phyloP scores from a whole-genome alignment of 2,329 filamentous ascomycete genomes.

The Xenoacremonium recifei region DNA sequence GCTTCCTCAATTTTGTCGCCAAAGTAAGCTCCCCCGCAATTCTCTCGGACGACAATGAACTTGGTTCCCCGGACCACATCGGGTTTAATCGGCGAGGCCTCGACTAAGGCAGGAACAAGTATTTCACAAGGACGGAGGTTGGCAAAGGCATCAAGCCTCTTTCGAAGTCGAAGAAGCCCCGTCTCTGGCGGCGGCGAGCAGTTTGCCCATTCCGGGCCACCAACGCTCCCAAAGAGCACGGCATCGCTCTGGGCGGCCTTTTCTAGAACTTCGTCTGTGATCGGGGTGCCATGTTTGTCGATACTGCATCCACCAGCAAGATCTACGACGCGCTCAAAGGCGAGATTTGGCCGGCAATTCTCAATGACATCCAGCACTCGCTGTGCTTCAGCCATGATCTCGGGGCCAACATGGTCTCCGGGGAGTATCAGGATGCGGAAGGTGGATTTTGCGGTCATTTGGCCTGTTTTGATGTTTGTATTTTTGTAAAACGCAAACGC shows the following conservation, averaged over 20 bases:
- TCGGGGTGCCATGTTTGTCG: constrained; percentile 41
- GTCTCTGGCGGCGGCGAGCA: constrained; percentile 42
- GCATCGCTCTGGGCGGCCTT: constrained; percentile 40
- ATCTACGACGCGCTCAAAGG: constrained; percentile 27
- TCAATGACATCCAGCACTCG: constrained; percentile 44
- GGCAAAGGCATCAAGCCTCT: constrained; percentile 44
- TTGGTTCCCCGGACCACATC: constrained; percentile 44
- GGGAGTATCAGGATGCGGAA: constrained; percentile 41
- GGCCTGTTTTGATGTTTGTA: too few species aligned
- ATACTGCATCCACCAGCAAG: constrained; percentile 38
- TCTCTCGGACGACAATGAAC: constrained; percentile 49
- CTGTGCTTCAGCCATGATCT: constrained; percentile 45
- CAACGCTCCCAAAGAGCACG: constrained; percentile 46
- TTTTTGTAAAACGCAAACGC: too few species aligned
- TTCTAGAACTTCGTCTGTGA: constrained; percentile 42
- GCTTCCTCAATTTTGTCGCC: constrained; percentile 44
- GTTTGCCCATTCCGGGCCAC: constrained; percentile 46
- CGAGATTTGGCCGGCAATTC: constrained; percentile 26
- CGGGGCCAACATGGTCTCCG: constrained; percentile 46
- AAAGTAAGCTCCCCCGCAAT: constrained; percentile 50
- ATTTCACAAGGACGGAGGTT: constrained; percentile 50
- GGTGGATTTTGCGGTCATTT: too few species aligned
- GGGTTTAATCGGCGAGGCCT: constrained; percentile 42
- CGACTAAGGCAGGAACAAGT: constrained; percentile 39
- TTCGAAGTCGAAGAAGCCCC: constrained; percentile 41